phyloP scores from a whole-genome alignment of 2,329 filamentous ascomycete genomes.

The Botryotinia calthae region DNA sequence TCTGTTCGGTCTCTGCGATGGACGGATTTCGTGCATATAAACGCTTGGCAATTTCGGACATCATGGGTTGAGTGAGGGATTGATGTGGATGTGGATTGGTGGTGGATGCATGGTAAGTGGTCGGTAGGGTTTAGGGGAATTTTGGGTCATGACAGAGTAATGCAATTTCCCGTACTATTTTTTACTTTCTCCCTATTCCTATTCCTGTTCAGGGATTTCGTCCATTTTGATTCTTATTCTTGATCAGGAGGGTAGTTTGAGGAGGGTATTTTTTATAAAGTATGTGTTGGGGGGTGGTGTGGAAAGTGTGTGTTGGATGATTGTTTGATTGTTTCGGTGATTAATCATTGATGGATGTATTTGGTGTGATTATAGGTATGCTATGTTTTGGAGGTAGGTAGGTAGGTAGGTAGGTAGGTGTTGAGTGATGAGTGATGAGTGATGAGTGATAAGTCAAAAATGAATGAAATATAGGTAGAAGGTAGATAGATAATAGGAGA shows the following conservation, averaged over 20 bases:
- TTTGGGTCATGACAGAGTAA: background rate
- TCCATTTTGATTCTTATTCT: background rate
- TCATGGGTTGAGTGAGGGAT: background rate
- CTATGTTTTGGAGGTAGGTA: background rate
- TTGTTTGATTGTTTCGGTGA: background rate
- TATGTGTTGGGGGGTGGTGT: no score
- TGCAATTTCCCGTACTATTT: background rate
- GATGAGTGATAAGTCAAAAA: background rate
- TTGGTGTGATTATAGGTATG: background rate
- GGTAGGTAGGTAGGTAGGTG: no score
- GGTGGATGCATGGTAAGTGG: no score
- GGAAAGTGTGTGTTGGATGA: no score
- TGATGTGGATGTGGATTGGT: background rate
- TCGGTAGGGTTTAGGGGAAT: background rate
- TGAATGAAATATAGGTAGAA: background rate
- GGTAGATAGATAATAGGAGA: background rate
- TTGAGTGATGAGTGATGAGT: background rate
- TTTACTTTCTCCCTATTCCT: background rate
- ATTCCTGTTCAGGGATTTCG: background rate
- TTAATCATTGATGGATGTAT: background rate
- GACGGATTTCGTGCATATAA: slow-evolving; percentile 1
- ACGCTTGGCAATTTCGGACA: background rate
- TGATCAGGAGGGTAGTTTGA: background rate
- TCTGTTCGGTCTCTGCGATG: background rate
- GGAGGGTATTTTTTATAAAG: no score